These are phyloP conservation scores for Stemphylium lycopersici DNA, from an alignment of 2,329 filamentous ascomycete species.

Conservation along the genomic window DNA sequence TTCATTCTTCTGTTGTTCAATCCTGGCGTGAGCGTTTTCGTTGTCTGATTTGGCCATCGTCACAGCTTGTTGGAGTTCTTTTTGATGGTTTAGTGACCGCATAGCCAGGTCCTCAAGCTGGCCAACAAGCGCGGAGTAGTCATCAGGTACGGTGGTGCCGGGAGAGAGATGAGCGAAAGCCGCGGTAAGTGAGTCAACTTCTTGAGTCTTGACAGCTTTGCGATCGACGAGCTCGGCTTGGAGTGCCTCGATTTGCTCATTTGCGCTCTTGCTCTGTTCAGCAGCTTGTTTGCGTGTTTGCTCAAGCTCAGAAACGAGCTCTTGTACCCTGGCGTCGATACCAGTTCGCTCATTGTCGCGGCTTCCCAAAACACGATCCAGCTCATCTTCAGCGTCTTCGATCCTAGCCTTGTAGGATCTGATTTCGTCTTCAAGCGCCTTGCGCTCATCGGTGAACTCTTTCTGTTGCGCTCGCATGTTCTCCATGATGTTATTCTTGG, in stretches of 20 bases:
- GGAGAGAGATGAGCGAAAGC: conserved; percentile 51
- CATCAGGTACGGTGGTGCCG: conserved; percentile 41
- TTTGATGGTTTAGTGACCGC: conserved; percentile 51
- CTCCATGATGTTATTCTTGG: conserved; percentile 89
- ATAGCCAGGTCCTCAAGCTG: conserved; percentile 55
- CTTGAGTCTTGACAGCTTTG: conserved; percentile 49
- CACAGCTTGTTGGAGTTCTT: conserved; percentile 55
- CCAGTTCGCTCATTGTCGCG: conserved; percentile 79
- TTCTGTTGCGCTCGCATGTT: conserved; percentile 92
- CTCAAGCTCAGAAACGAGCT: conserved; percentile 74
- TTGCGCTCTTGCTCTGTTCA: conserved; percentile 57
- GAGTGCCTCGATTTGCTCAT: conserved; percentile 55
- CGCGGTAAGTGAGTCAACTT: conserved; percentile 35
- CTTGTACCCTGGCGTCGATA: conserved; percentile 70
- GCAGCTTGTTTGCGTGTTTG: conserved; percentile 58
- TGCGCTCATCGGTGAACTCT: conserved; percentile 85
- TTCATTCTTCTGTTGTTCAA: conserved; percentile 49
- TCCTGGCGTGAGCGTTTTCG: conserved; percentile 47
- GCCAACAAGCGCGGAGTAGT: conserved; percentile 46
- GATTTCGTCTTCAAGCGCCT: conserved; percentile 80
- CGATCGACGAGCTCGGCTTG: conserved; percentile 63
- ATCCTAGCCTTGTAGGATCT: conserved; percentile 75
- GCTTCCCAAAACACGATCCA: conserved; percentile 82
- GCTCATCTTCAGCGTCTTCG: conserved; percentile 90
- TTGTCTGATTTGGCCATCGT: conserved; percentile 56